These are phyloP conservation scores for Rhododendron ferrugineum DNA, from an alignment of 148 eudicot genomes.

Conservation along the genomic window DNA sequence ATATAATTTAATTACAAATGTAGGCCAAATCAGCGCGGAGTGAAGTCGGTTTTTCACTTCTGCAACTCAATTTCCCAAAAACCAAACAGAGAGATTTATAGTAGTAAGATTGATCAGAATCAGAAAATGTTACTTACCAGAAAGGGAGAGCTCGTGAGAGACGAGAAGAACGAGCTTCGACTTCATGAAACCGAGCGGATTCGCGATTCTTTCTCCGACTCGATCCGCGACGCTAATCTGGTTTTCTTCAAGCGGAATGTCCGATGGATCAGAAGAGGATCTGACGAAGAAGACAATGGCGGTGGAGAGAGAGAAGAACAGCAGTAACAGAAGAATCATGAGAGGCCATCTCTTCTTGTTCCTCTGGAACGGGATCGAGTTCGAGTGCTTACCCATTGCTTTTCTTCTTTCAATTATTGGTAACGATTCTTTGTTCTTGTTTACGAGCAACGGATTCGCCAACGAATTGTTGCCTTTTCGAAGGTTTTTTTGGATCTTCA, in stretches of 20 bases:
- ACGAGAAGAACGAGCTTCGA: slow-evolving; percentile 81
- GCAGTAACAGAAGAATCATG: not conserved
- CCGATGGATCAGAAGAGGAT: slow-evolving; percentile 37
- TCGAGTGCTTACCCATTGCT: slow-evolving; percentile 35
- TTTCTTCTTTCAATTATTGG: not conserved
- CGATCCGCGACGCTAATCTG: not conserved
- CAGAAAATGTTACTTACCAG: slow-evolving; percentile 36
- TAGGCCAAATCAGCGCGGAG: not conserved
- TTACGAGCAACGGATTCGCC: not conserved
- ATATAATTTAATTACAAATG: too few relatives aligned
- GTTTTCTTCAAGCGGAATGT: not conserved
- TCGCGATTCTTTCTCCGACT: slow-evolving; percentile 3
- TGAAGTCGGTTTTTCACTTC: not conserved
- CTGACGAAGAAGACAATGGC: slow-evolving; percentile 54
- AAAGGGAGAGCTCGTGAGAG: slow-evolving; percentile 86
- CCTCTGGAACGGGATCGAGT: slow-evolving; percentile 23
- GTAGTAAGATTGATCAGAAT: not conserved
- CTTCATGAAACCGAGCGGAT: slow-evolving; percentile 78
- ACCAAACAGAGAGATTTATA: not conserved
- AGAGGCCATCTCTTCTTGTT: slow-evolving; percentile 49
- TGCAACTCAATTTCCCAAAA: not conserved
- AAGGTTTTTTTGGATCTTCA: not conserved
- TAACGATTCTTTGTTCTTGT: too few relatives aligned
- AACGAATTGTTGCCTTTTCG: too few relatives aligned
- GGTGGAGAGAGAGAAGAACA: slow-evolving; percentile 46